Evolutionary conservation across 345 rosid genomes (phyloP).

Genomic region (Gossypium rotundifolium): DNA sequence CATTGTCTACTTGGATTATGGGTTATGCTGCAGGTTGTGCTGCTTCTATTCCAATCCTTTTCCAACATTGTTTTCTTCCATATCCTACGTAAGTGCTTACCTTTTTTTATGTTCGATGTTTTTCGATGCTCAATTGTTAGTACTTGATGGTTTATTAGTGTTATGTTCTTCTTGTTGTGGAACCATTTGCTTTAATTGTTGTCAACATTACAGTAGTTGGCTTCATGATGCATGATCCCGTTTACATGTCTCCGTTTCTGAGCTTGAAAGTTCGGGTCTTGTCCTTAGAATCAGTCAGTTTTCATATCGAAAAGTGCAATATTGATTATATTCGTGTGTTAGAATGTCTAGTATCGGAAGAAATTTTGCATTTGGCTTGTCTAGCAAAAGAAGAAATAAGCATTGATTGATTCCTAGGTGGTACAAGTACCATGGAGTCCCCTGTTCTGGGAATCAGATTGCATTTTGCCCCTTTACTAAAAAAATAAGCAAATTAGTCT

Average conservation of each 20-base stretch:
- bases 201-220: not conserved
- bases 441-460: no score
- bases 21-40: constrained; percentile 19
- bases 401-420: not conserved
- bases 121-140: not conserved
- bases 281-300: not conserved
- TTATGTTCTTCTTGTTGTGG: not conserved
- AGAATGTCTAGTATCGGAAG: not conserved
- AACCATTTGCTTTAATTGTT: not conserved
- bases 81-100: constrained; percentile 6
- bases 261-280: constrained; percentile 1
- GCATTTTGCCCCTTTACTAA: no score
- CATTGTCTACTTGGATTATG: constrained; percentile 18
- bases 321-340: not conserved
- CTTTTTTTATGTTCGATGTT: not conserved
- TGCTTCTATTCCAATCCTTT: constrained; percentile 17
- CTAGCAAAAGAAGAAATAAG: not conserved
- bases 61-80: constrained; percentile 18
- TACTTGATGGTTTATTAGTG: not conserved
- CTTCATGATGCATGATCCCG: not conserved
- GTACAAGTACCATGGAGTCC: no score
- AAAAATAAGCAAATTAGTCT: no score
- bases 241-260: not conserved
- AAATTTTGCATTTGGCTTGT: not conserved
- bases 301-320: not conserved